Evolutionary conservation across 768 basidiomycete species (phyloP), one percentile per base, ranked within the genome.

Genomic region (Gymnopilus junonius): DNA sequence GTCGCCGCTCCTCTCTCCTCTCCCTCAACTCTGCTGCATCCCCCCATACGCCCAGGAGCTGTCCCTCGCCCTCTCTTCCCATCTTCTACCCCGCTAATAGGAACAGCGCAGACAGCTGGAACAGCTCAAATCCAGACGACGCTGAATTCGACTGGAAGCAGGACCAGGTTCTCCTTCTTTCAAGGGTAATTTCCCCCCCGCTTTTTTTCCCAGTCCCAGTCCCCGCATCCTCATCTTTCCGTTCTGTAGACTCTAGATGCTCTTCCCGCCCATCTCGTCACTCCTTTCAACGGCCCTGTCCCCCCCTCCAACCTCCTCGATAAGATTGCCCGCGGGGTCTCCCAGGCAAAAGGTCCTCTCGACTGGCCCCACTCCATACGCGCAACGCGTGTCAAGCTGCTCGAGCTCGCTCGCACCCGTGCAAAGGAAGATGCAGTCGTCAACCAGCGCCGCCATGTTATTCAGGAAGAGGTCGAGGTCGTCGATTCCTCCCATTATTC

Each of bases 291-390:
- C 66, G 93, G 93, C 31, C 83, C 88, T 46, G 85, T 94, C 20
- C 93, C 93, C 1, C 93, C 93, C 32, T 87, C 91, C 14, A 94
- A 94, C 73, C 84, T 94, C 21, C 87, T 95, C 62, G 92, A 95
- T 75, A 93, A 92, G 79, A 88, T 95, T 66, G 91, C 93, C 11
- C 87, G 91, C 14, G 88, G 91, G 56, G 86, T 95, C 63, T 78
- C 84, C 8, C 80, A 90, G 29, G 89, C 90, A 55, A 93, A 93
- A 71, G 92, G 90, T 5, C 84, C 89, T 14, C 74, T 80, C 32
- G 91, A 91, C 60, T 95, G 93, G 93, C 90, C 91, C 1, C 91
- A 94, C 70, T 92, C 93, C 23, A 70, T 91, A 51, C 90, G 91
- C 58, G 87, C 91, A 37, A 95, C 93, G 8, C 91, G 93, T 64